Percentiles rank a stretch among this genome's conserved stretches.
phyloP scores from a whole-genome alignment of 305 asterid genomes.

The Fraxinus angustifolia region DNA sequence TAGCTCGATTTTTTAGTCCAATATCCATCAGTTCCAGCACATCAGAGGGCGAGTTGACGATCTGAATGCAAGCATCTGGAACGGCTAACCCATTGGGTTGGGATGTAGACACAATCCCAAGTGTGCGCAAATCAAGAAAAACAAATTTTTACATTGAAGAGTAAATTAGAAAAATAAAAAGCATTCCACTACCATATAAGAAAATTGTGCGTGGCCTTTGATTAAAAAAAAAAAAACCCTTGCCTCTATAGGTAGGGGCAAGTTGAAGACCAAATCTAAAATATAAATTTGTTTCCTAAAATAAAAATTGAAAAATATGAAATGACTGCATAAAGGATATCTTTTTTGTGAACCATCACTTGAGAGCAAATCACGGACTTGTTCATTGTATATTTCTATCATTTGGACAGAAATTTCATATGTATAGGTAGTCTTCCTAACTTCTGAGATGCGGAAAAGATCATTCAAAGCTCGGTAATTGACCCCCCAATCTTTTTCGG shows the following conservation, averaged over 20 bases:
- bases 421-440: slow-evolving; percentile 40
- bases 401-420: slow-evolving; percentile 70
- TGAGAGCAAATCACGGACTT: slow-evolving; percentile 71
- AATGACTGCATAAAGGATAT: slow-evolving; percentile 45
- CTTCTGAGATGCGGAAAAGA: slow-evolving; percentile 61
- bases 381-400: slow-evolving; percentile 84
- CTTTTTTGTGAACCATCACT: slow-evolving; percentile 49
- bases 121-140: slow-evolving; percentile 65
- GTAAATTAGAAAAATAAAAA: neutral
- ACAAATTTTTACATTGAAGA: slow-evolving; percentile 16
- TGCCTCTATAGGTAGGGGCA: neutral
- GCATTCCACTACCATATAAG: neutral
- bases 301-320: neutral
- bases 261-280: neutral
- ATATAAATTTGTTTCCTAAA: neutral
- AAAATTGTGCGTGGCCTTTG: neutral
- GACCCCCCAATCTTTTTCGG: slow-evolving; percentile 72
- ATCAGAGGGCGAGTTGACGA: slow-evolving; percentile 47
- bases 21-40: slow-evolving; percentile 59
- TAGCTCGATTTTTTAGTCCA: slow-evolving; percentile 70
- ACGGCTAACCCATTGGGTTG: slow-evolving; percentile 69
- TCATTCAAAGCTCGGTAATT: slow-evolving; percentile 74
- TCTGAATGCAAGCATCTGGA: slow-evolving; percentile 66
- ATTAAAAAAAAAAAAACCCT: neutral
- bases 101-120: slow-evolving; percentile 55